Percentiles rank a stretch among this genome's conserved stretches.
These are phyloP conservation scores for Dactylorhiza incarnata DNA, from an alignment of 106 monocot species.

Conservation along the genomic window DNA sequence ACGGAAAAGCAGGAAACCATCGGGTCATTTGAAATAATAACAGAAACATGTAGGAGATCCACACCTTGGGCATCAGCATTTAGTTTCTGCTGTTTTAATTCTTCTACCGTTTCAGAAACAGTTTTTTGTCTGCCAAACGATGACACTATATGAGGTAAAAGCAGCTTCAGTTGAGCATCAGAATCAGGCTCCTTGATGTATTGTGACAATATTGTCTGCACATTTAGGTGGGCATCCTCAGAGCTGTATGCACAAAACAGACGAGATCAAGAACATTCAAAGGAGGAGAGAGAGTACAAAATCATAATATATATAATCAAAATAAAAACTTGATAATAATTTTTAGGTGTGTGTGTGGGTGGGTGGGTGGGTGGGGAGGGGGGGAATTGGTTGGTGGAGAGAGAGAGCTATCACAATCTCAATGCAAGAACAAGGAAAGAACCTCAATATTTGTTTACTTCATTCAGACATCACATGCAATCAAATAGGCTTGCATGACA, in stretches of 20 bases:
- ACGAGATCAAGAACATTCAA: not conserved
- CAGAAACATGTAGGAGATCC: conserved; percentile 1
- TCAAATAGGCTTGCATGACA: too few relatives aligned
- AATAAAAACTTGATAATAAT: not conserved
- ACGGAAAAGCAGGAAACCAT: conserved; percentile 2
- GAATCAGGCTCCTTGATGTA: conserved; percentile 37
- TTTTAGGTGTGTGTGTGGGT: too few relatives aligned
- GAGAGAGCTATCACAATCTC: too few relatives aligned
- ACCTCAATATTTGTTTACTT: too few relatives aligned
- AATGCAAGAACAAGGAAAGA: too few relatives aligned
- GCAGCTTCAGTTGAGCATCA: conserved; percentile 40
- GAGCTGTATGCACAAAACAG: conserved; percentile 30
- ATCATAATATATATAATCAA: not conserved
- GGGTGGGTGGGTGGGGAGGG: too few relatives aligned
- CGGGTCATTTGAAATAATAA: conserved; percentile 3
- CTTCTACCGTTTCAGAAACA: conserved; percentile 39
- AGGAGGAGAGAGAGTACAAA: not conserved
- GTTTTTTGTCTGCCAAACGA: conserved; percentile 35
- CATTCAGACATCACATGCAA: too few relatives aligned
- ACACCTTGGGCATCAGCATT: conserved; percentile 42
- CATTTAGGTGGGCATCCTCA: conserved; percentile 45
- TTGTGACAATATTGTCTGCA: conserved; percentile 28
- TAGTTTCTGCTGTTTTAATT: conserved; percentile 33
- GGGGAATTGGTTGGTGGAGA: too few relatives aligned
- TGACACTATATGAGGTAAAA: conserved; percentile 57